Conservation (phyloP, 2,329 filamentous ascomycete genomes). For the Penicillium psychrosexuale region DNA sequence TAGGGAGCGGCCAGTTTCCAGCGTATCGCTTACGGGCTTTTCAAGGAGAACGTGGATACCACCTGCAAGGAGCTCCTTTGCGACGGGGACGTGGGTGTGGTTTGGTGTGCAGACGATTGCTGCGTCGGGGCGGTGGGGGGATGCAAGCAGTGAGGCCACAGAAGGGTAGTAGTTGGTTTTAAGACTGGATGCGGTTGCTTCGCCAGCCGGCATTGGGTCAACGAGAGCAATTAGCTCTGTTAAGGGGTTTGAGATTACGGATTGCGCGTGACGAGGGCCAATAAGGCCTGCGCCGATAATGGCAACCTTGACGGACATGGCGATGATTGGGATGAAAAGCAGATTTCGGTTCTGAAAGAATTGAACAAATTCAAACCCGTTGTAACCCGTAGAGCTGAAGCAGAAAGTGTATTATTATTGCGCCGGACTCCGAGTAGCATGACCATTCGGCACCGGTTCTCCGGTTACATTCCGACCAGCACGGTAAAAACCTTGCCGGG, state of each 20-base stretch:
- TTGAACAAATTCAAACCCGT: not conserved
- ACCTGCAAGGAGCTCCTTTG: constrained; percentile 47
- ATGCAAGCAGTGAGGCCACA: constrained; percentile 45
- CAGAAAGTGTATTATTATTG: not conserved
- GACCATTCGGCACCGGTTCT: not conserved
- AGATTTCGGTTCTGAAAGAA: not conserved
- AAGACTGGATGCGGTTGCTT: constrained; percentile 36
- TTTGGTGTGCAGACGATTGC: constrained; percentile 61
- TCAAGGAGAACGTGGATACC: constrained; percentile 57
- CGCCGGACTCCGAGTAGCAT: not conserved
- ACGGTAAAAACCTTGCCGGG: constrained; percentile 3
- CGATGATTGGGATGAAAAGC: not conserved
- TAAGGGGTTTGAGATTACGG: constrained; percentile 39
- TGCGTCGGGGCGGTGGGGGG: constrained; percentile 45
- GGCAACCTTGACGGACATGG: constrained; percentile 36
- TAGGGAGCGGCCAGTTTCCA: constrained; percentile 23
- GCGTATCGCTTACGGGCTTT: constrained; percentile 52
- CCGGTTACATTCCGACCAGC: not conserved
- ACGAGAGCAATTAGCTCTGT: constrained; percentile 47
- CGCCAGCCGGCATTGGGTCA: constrained; percentile 44
- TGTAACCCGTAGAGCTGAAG: not conserved
- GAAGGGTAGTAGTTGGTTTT: constrained; percentile 41
- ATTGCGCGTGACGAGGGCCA: constrained; percentile 50
- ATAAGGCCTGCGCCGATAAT: constrained; percentile 51
- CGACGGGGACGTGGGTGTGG: constrained; percentile 53